These are phyloP conservation scores for Neopestalotiopsis sp. DNA, from an alignment of 2,329 filamentous ascomycete genomes.

Conservation along the genomic window DNA sequence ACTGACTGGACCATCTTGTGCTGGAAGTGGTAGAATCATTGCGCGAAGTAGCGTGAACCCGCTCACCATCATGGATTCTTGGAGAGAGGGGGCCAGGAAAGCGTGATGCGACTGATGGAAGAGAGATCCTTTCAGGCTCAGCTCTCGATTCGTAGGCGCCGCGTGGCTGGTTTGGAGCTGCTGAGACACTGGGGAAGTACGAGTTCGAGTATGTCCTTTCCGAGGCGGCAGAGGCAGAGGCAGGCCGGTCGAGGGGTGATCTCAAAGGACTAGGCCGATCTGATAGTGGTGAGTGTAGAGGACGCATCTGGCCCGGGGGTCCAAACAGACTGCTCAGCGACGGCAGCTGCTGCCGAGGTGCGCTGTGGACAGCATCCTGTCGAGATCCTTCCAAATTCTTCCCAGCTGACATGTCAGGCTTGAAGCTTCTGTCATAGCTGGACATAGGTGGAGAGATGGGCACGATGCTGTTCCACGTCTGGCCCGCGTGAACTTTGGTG, in stretches of 20 bases:
- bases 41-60: conserved; percentile 27
- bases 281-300: conserved; percentile 50
- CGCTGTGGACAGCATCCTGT: conserved; percentile 36
- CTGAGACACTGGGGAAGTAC: conserved; percentile 50
- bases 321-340: conserved; percentile 63
- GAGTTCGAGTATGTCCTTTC: conserved; percentile 47
- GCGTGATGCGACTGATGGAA: conserved; percentile 36
- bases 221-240: conserved; percentile 40
- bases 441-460: conserved; percentile 62
- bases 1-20: conserved; percentile 41
- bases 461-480: conserved; percentile 47
- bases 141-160: conserved; percentile 51
- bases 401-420: conserved; percentile 48
- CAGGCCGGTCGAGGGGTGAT: conserved; percentile 54
- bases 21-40: conserved; percentile 26
- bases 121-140: conserved; percentile 46
- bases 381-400: conserved; percentile 44
- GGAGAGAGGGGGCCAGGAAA: conserved; percentile 52
- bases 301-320: conserved; percentile 47
- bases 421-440: conserved; percentile 56
- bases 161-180: conserved; percentile 48
- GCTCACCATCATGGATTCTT: conserved; percentile 46
- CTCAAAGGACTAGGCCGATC: conserved; percentile 49
- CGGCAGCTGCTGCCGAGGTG: conserved; percentile 55
- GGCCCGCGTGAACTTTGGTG: conserved; percentile 50